Evolutionary conservation across 2,329 filamentous ascomycete genomes (phyloP), one percentile per base, ranked within the genome.

Genomic region (Diaporthe caulivora): DNA sequence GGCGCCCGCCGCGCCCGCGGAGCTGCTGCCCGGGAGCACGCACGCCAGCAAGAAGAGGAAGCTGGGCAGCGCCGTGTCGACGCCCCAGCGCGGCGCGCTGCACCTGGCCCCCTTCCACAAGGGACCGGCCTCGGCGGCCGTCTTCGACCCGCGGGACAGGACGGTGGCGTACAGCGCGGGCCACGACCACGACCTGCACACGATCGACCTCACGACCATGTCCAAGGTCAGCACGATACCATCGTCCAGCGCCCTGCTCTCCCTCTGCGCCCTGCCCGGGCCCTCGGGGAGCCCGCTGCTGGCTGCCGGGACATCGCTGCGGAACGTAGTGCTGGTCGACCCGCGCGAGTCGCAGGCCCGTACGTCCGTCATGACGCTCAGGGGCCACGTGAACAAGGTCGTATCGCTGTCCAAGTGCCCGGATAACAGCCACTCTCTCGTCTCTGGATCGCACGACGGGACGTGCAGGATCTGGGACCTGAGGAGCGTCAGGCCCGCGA

Each of bases 391-490:
- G 74, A 98, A 98, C 85, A 90, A 90, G 85, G 87, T 92, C 24
- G 85, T 86, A 1, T 85, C 85, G 10, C 78, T 92, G 42, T 81
- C 82, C 21, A 80, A 85, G 13, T 86, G 85, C 51, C 91, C 89
- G 9, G 88, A 90, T 53, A 95, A 92, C 79, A 91, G 92, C 75
- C 94, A 95, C 84, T 91, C 93, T n/a, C 88, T 99, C 11, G 94
- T 96, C 0, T 97, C 93, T 42, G 96, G 91, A n/a, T 94, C 93
- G 58, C 94, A 97, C 82, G 97, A 99, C 82, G 95, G 96, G 44
- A 98, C 95, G 1, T 97, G 94, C 79, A 90, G 95, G 68, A 92
- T 99, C 64, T 99, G 97, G 97, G 97, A 99, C 86, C 88, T 98
- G 76, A 89, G 97, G 71, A 92, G 91, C 78, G 90, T 90, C 70